Percentiles rank a stretch among this genome's conserved stretches.
These are phyloP conservation scores for Rhizomucor pusillus DNA, from an alignment of 371 early-diverging fungal genomes.

Conservation along the genomic window DNA sequence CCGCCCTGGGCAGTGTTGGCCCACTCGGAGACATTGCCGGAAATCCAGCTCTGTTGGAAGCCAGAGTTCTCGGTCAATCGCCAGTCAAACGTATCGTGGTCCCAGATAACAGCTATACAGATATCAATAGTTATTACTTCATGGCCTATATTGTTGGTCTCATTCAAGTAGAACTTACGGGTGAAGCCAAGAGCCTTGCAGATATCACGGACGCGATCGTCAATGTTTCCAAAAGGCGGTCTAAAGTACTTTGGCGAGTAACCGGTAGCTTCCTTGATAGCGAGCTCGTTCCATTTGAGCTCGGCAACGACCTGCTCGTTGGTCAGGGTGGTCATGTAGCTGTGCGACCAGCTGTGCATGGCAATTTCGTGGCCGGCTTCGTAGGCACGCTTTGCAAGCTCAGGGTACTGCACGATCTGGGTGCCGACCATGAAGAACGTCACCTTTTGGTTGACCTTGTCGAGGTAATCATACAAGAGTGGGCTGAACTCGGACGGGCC, in stretches of 20 bases:
- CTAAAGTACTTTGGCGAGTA: slow-evolving; percentile 61
- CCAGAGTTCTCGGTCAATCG: slow-evolving; percentile 8
- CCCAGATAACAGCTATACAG: slow-evolving; percentile 45
- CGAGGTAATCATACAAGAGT: slow-evolving; percentile 36
- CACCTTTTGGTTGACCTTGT: slow-evolving; percentile 31
- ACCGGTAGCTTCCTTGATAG: slow-evolving; percentile 61
- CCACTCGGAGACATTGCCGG: slow-evolving; percentile 41
- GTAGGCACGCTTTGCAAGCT: slow-evolving; percentile 33
- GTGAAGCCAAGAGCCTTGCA: slow-evolving; percentile 43
- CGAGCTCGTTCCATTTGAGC: slow-evolving; percentile 59
- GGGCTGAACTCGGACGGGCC: slow-evolving; percentile 38
- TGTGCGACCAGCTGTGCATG: slow-evolving; percentile 62
- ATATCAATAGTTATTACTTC: slow-evolving; percentile 5
- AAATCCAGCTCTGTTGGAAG: slow-evolving; percentile 29
- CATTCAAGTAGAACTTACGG: slow-evolving; percentile 17
- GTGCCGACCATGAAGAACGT: slow-evolving; percentile 60
- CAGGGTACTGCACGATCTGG: slow-evolving; percentile 48
- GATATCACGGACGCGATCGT: slow-evolving; percentile 51
- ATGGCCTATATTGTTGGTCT: not conserved
- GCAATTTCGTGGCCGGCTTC: slow-evolving; percentile 52
- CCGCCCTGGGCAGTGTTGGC: slow-evolving; percentile 30
- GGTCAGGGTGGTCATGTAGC: slow-evolving; percentile 55
- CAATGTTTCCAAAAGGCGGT: slow-evolving; percentile 58
- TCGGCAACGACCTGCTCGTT: slow-evolving; percentile 65
- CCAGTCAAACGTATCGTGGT: slow-evolving; percentile 49